Base-by-base conservation (phyloP, 140 eudicot species). In the Oenanthe javanica region DNA sequence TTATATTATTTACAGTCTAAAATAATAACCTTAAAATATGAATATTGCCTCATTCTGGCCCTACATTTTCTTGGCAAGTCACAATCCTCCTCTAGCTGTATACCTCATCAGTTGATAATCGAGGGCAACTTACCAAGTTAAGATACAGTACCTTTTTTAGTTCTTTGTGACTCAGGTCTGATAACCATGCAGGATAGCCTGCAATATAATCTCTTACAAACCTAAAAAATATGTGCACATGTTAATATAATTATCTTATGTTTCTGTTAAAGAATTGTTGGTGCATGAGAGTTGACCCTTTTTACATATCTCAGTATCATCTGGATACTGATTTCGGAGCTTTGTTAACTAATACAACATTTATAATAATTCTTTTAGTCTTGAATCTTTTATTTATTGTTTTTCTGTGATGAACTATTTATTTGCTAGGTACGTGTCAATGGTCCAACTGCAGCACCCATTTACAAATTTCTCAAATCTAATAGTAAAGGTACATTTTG, bases 401-500 rank as follows among this genome's bases (percentile, higher is more conserved):
- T 11, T 54, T 51, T 9, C 77, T 19, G 9, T 85, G 51, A 77
- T 63, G 40, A 15, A 27, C 31, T 81, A 57, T 11, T 40, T 49
- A 38, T 80, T 71, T 66, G 46, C 9, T 67, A 94, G 98, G 86
- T 94, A 59, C 88, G 88, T 72, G 96, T 87, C 73, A 94, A 94
- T 81, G 98, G 98, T 10, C 78, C 87, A 54, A 84, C 80, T 67
- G 84, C 96, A 52, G 88, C 96, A 75, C 98, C 98, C 0, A 49
- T 94, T 5, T 94, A 89, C 92, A 84, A 90, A 64, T 94, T 89
- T 85, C 93, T 94, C 8, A 94, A 92, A 80, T 89, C 95, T 38
- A 87, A 88, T 76, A 90, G 91, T 78, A 90, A 87, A 87, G 69
- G 89, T 14, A 91, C 92, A 18, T 82, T 86, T 77, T 84, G 86